Evolutionary conservation across 345 rosid genomes (phyloP), one percentile per base, ranked within the genome.

Genomic region (Cochlearia excelsa): DNA sequence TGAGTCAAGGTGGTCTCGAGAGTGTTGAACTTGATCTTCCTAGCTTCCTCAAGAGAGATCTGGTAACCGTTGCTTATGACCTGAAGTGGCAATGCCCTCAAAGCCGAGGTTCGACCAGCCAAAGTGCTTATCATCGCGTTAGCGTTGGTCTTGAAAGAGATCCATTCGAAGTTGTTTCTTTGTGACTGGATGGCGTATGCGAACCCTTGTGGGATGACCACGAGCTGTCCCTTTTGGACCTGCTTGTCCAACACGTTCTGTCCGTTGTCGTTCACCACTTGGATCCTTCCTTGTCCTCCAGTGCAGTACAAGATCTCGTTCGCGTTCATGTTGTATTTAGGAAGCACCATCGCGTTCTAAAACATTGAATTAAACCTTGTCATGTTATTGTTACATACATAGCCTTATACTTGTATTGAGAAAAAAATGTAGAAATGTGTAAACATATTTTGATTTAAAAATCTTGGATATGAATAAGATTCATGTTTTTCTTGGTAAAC

Each of bases 241-340:
- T 64, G 70, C 8, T 81, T 80, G 48, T 84, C 80, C 71, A 81
- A 82, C 43, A 92, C 86, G 4, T 64, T 30, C 7, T 79, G 64
- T 0, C 98, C 98, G 34, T 71, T 71, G 63, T 83, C 74, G 71
- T 83, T 75, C 55, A 78, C 87, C 2, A 86, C 77, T 59, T 92
- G 95, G 51, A 83, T 50, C 51, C 78, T 63, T 9, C 71, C 85
- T 3, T 75, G 68, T 0, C 95, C 96, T 5, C 54, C 63, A 7
- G 85, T 70, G 42, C 59, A 80, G 77, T 83, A 88, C 11, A 83
- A 11, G 35, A 92, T 69, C 74, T 77, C 80, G 75, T 86, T 85
- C 4, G 93, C 86, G 68, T 86, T 83, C 65, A 67, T n/a, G 78
- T 76, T 74, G 81, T 81, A 92, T 71, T 83, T 85, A 2, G 95